Evolutionary conservation across 495 filamentous ascomycete species (phyloP), one percentile per base, ranked within the genome.

Genomic region (Aspergillus sclerotioniger): DNA sequence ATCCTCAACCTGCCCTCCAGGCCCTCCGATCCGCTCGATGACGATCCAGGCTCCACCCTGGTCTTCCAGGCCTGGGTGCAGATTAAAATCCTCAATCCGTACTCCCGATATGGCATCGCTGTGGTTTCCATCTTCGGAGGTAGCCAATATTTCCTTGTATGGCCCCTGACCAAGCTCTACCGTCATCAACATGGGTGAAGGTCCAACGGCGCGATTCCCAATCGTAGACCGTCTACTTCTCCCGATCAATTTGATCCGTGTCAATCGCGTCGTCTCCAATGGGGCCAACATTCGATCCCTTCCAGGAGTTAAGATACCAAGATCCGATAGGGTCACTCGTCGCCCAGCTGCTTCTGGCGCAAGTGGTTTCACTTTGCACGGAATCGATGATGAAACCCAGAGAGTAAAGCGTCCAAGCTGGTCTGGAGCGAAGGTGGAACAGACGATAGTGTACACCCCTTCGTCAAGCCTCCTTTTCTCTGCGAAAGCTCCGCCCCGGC

Each of bases 381-480:
- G 72, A 8, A 73, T 69, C 20, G 74, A 82, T n/a, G 88, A 84
- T 9, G 82, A 83, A 33, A 95, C 79, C 61, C 83, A 84, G 25
- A 98, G 76, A 3, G 78, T 84, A 72, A 95, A 98, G n/a, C 77
- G 78, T 2, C 84, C 91, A 3, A 83, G 71, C 65, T 92, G 88
- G 29, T 84, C 84, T 0, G 87, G 81, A 45, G 96, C 90, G 67
- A 95, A 97, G 1, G 94, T 96, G 8, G 88, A 92, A 62, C 85
- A 88, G 10, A 98, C 86, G 47, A 96, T 80, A 0, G 91, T 96
- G 71, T 98, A 98, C 0, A 77, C 80, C 3, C 93, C 93, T 3
- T 77, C 70, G 25, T 82, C 80, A 8, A 93, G 70, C 7, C 66
- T 67, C 13, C 71, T 67, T 12, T 82, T 68, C 53, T 88, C 83